Percentiles rank a stretch among this genome's conserved stretches.
Evolutionary conservation across 1,284 basidiomycete species (phyloP).

Genomic region (Fistulinella cinereoalba): DNA sequence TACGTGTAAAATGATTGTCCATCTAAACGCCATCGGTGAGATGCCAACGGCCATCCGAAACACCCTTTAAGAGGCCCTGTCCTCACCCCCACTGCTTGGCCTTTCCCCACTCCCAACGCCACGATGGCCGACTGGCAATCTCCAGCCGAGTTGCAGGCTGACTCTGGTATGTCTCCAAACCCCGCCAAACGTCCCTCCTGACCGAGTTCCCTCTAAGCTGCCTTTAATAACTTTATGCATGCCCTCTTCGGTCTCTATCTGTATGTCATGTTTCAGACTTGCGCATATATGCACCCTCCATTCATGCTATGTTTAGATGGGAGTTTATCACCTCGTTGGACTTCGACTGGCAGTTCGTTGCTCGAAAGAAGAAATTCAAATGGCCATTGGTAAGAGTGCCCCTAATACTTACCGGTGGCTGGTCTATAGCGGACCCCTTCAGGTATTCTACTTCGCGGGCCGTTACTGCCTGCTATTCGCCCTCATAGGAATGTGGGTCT

Average conservation of each 20-base stretch:
- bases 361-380: constrained; percentile 55
- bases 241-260: constrained; percentile 65
- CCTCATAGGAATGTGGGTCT: constrained; percentile 65
- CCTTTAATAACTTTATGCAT: constrained; percentile 67
- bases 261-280: constrained; percentile 33
- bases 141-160: constrained; percentile 44
- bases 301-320: constrained; percentile 43
- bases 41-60: constrained; percentile 4
- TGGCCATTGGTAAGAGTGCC: constrained; percentile 56
- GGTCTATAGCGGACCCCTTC: background rate
- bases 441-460: constrained; percentile 75
- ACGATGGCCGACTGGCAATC: constrained; percentile 62
- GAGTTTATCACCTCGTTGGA: constrained; percentile 62
- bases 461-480: constrained; percentile 68
- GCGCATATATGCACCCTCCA: constrained; percentile 9
- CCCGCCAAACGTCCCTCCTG: background rate
- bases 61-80: constrained; percentile 16
- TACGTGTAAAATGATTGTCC: constrained; percentile 7
- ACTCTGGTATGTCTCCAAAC: constrained; percentile 40
- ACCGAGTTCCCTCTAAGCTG: constrained; percentile 37
- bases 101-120: background rate
- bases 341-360: constrained; percentile 67
- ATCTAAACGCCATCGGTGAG: constrained; percentile 20
- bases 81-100: background rate
- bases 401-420: background rate